Evolutionary conservation across 176 grass and related monocot genomes (phyloP), one percentile per base, ranked within the genome.

Genomic region (Zea luxurians): DNA sequence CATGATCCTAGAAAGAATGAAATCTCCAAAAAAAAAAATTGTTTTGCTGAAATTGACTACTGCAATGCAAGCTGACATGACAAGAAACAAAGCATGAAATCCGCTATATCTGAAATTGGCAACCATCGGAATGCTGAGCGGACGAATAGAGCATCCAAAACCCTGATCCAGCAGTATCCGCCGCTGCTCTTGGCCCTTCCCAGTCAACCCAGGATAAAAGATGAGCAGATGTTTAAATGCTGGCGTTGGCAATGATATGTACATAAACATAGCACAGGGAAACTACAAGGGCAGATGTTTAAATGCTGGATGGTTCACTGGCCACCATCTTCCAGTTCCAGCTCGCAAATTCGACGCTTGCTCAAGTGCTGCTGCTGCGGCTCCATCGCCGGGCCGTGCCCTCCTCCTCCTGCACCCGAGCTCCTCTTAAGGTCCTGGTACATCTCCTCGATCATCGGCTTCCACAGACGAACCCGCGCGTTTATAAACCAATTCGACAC

Each of bases 401-500:
- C 66, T 67, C 75, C 71, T 66, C 75, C 54, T 57, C 17, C 49
- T 10, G 15, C 45, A 8, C 36, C n/a, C 4, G 80, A 73, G 66
- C 63, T 85, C 82, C 88, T 75, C 68, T 89, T 89, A 4, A 91
- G 68, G 57, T 97, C 93, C 18, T 83, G 49, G 54, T 91, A 87
- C 90, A 97, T 89, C 60, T 97, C 93, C 66, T 89, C 88, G 76
- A 97, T 97, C 93, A 97, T 89, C 34, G 93, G 93, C 59, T 91
- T 97, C 93, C 93, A 97, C 6, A 97, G 81, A 5, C 93, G 88
- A 12, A 97, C 93, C 0, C 93, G 77, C 0, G 93, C 93, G 80
- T 97, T 97, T 48, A 97, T 91, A 61, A 97, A 97, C 93, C 93
- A 97, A 64, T 97, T 97, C 4, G 93, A 90, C n/a, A 97, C 93